phyloP scores from a whole-genome alignment of 495 filamentous ascomycete species.

The Hyaloscypha variabilis region DNA sequence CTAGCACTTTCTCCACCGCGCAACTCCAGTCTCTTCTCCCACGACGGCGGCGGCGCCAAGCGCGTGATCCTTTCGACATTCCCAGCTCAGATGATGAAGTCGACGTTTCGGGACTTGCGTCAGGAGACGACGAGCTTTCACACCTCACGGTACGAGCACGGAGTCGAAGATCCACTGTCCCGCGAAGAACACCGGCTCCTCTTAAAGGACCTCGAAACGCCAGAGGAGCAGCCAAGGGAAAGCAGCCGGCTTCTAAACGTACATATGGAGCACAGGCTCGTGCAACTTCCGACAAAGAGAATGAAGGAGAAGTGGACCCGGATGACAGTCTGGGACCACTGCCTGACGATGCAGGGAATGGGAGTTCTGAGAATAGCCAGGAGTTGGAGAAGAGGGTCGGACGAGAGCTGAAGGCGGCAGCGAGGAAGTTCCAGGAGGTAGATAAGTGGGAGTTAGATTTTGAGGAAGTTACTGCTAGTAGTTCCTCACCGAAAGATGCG shows the following conservation, averaged over 20 bases:
- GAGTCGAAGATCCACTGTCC: conserved; percentile 19
- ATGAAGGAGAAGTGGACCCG: conserved; percentile 36
- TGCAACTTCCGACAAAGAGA: conserved; percentile 50
- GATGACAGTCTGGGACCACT: conserved; percentile 36
- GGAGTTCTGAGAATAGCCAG: conserved; percentile 27
- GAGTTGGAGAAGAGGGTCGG: conserved; percentile 32
- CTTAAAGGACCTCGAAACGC: conserved; percentile 23
- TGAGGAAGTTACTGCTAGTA: conserved; percentile 56
- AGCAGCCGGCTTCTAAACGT: conserved; percentile 21
- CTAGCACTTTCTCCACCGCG: conserved; percentile 42
- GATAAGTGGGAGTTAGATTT: conserved; percentile 77
- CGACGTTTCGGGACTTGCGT: conserved; percentile 28
- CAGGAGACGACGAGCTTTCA: conserved; percentile 41
- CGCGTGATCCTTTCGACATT: conserved; percentile 42
- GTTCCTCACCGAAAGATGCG: conserved; percentile 39
- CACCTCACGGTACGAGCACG: conserved; percentile 24
- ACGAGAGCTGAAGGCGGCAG: conserved; percentile 43
- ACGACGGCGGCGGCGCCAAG: conserved; percentile 43
- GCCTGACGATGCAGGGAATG: conserved; percentile 31
- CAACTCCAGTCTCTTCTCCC: conserved; percentile 50
- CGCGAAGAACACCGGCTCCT: conserved; percentile 38
- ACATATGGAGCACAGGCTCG: conserved; percentile 23
- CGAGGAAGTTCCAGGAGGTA: conserved; percentile 66
- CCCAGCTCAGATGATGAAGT: conserved; percentile 36
- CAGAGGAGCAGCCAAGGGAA: conserved; percentile 23